Base-by-base conservation (phyloP, 306 rosid species). In the Quercus dentata region DNA sequence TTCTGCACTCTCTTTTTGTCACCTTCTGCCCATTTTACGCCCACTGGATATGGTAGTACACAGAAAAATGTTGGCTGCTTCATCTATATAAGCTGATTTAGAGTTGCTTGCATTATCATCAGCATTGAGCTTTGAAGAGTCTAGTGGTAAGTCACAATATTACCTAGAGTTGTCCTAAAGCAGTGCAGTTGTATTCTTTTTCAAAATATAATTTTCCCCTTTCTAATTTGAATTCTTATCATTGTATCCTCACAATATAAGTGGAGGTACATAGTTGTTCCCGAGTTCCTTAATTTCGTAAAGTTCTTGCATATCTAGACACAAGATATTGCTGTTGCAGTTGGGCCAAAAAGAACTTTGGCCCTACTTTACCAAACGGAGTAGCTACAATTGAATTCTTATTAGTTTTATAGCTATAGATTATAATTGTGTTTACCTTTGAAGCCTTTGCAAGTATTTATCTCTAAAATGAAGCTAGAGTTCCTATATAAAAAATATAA, bases 1-100 rank as follows among this genome's bases (percentile, higher is more conserved):
- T 8, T 25, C 31, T 75, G 23, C 35, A 46, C 51, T 38, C 51
- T 75, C 49, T 61, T 38, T 63, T 57, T 18, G 74, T 55, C 79
- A 3, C 20, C 46, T 5, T 61, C 73, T 68, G 72, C 64, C 46
- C 33, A 31, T 30, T 64, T 58, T 75, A 18, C 1, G 56, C 79
- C 78, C 51, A 58, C 70, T 3, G 67, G 67, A 69, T 56, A 33
- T 74, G 62, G 75, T 65, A 56, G 57, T 20, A 44, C 67, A 67
- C 38, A 31, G 27, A 15, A 68, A 33, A 58, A 14, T 27, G 27
- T 46, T 28, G 30, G 56, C 49, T 76, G 78, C 27, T 31, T 15
- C 78, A 65, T 61, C 74, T 76, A 81, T 81, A n/a, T 76, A 81
- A 81, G 68, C 74, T 58, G 44, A 71, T 54, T 3, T 70, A 25